These are phyloP conservation scores for Colletotrichum sp. DNA, from an alignment of 2,329 filamentous ascomycete species.

Conservation along the genomic window DNA sequence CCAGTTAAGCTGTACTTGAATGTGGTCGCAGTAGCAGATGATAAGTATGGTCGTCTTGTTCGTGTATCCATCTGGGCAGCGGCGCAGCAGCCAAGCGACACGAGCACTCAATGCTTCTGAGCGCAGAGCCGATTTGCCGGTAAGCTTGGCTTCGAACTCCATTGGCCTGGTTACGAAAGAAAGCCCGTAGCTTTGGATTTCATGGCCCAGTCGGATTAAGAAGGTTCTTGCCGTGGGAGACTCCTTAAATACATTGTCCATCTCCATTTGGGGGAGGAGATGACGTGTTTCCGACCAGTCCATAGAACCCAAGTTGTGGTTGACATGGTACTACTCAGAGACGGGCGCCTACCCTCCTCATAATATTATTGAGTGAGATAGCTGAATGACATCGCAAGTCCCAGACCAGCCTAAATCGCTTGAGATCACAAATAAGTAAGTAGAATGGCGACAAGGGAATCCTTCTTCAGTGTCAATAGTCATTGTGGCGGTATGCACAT, in stretches of 20 bases:
- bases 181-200: neutral
- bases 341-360: neutral
- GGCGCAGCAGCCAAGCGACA: conserved; percentile 1
- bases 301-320: neutral
- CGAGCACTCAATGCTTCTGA: neutral
- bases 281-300: neutral
- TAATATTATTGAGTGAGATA: neutral
- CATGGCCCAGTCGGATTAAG: neutral
- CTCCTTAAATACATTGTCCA: neutral
- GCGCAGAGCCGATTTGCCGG: neutral
- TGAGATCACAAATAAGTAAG: neutral
- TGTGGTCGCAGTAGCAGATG: neutral
- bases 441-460: neutral
- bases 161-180: neutral
- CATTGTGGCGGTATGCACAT: conserved; percentile 8
- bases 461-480: neutral
- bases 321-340: neutral
- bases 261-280: neutral
- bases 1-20: neutral
- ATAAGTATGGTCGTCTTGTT: neutral
- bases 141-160: neutral
- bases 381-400: neutral
- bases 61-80: neutral
- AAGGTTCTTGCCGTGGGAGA: neutral
- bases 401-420: accelerated